These are phyloP conservation scores for Boletus eberwhitei DNA, from an alignment of 768 basidiomycete species.

Conservation along the genomic window DNA sequence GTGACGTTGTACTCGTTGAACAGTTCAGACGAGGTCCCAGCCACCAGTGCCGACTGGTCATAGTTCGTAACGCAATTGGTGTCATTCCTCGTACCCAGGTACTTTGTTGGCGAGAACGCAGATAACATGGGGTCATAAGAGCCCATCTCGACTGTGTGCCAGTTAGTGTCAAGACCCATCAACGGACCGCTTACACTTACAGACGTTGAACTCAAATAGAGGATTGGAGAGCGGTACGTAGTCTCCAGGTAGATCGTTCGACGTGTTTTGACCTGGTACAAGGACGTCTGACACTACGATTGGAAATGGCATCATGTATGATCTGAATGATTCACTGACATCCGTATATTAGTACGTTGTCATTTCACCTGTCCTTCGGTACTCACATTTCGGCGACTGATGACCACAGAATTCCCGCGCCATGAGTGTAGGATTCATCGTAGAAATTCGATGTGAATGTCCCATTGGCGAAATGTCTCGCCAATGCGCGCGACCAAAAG, in stretches of 20 bases:
- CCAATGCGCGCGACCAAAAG: conserved; percentile 25
- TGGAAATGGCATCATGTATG: conserved; percentile 39
- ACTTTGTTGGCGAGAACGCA: conserved; percentile 44
- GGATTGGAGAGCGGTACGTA: conserved; percentile 31
- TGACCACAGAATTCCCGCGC: conserved; percentile 36
- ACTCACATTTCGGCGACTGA: conserved; percentile 33
- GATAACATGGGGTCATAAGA: conserved; percentile 42
- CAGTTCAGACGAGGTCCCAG: conserved; percentile 39
- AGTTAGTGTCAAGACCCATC: background rate
- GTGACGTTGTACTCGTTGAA: conserved; percentile 32
- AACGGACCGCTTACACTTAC: conserved; percentile 13
- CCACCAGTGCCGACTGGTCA: conserved; percentile 35
- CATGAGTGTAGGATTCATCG: conserved; percentile 30
- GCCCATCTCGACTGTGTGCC: conserved; percentile 36
- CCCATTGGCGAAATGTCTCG: conserved; percentile 39
- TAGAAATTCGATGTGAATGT: conserved; percentile 33
- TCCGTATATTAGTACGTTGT: background rate
- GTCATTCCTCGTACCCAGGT: conserved; percentile 39
- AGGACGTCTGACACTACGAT: conserved; percentile 32
- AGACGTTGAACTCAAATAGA: conserved; percentile 36
- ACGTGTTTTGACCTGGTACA: conserved; percentile 25
- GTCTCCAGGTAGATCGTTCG: conserved; percentile 19
- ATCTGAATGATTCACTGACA: conserved; percentile 31
- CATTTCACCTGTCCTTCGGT: background rate
- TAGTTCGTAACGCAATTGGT: conserved; percentile 34